These are phyloP conservation scores for Leishmania tarentolae DNA, from an alignment of 208 protist species.

Conservation along the genomic window DNA sequence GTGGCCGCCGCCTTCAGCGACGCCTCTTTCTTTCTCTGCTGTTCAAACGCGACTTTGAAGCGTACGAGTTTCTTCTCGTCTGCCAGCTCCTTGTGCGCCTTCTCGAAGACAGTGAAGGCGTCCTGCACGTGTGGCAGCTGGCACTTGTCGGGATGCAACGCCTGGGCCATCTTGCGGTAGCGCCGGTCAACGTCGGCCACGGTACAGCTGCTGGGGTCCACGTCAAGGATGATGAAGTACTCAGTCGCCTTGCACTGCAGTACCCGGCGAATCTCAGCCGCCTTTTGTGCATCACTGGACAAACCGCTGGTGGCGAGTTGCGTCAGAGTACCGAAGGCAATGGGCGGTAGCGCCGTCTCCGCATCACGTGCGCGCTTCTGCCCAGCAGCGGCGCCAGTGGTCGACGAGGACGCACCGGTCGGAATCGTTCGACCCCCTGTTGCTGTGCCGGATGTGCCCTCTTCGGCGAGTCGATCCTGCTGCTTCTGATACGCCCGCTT, in stretches of 20 bases:
- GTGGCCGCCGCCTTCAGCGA: conserved; percentile 33
- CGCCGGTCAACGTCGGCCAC: conserved; percentile 64
- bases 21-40: conserved; percentile 62
- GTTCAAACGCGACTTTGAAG: conserved; percentile 63
- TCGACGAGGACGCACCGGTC: conserved; percentile 10
- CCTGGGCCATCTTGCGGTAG: conserved; percentile 83
- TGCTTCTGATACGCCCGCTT: conserved; percentile 68
- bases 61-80: conserved; percentile 69
- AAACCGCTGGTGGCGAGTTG: conserved; percentile 41
- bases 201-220: conserved; percentile 70
- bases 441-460: conserved; percentile 13
- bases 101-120: conserved; percentile 80
- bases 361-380: conserved; percentile 13
- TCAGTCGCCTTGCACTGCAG: conserved; percentile 72
- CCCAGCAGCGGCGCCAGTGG: not conserved
- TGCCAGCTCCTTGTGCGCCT: conserved; percentile 78
- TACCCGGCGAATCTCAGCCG: conserved; percentile 79
- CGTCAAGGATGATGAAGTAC: conserved; percentile 77
- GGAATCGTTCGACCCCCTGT: conserved; percentile 1
- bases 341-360: conserved; percentile 14
- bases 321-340: conserved; percentile 45
- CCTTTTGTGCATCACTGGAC: conserved; percentile 68
- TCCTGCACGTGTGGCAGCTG: conserved; percentile 68
- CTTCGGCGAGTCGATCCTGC: conserved; percentile 53
- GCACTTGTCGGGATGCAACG: conserved; percentile 92